These are phyloP conservation scores for Huntiella savannae DNA, from an alignment of 2,329 filamentous ascomycete species.

Conservation along the genomic window DNA sequence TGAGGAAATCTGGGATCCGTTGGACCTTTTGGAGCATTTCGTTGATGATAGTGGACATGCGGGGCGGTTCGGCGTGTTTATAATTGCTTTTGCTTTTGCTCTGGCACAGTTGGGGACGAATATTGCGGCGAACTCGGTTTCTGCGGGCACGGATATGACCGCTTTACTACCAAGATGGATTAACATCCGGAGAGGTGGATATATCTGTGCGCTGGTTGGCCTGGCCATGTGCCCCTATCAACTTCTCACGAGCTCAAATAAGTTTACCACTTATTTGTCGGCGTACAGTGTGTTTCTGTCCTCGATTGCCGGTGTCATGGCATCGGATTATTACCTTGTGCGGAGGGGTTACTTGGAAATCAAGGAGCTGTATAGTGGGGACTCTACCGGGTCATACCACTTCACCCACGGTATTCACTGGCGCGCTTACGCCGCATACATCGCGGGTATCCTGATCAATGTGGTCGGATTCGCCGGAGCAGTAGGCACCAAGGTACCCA, in stretches of 20 bases:
- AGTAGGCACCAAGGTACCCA: conserved; percentile 50
- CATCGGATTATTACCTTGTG: conserved; percentile 73
- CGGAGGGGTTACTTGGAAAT: conserved; percentile 65
- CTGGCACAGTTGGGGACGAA: conserved; percentile 74
- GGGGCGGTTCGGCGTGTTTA: conserved; percentile 56
- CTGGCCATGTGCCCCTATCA: conserved; percentile 79
- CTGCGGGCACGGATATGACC: conserved; percentile 66
- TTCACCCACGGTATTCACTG: conserved; percentile 58
- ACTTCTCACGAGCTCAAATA: conserved; percentile 53
- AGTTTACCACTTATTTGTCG: conserved; percentile 80
- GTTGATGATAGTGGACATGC: conserved; percentile 48
- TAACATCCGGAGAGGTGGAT: conserved; percentile 72
- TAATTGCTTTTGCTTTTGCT: conserved; percentile 51
- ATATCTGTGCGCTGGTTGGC: conserved; percentile 62
- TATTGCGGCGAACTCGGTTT: conserved; percentile 72
- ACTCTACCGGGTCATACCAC: conserved; percentile 50
- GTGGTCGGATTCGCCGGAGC: conserved; percentile 81
- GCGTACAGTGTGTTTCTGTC: conserved; percentile 90
- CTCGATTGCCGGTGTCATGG: conserved; percentile 80
- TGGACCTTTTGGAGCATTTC: conserved; percentile 46
- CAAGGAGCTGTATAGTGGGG: conserved; percentile 59
- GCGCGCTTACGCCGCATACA: conserved; percentile 68
- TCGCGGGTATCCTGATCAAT: conserved; percentile 71
- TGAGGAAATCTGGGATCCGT: conserved; percentile 54
- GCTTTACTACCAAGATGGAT: conserved; percentile 62